Percentiles rank a stretch among this genome's conserved stretches.
phyloP scores from a whole-genome alignment of 2,329 filamentous ascomycete species.

The Thelonectria olida region DNA sequence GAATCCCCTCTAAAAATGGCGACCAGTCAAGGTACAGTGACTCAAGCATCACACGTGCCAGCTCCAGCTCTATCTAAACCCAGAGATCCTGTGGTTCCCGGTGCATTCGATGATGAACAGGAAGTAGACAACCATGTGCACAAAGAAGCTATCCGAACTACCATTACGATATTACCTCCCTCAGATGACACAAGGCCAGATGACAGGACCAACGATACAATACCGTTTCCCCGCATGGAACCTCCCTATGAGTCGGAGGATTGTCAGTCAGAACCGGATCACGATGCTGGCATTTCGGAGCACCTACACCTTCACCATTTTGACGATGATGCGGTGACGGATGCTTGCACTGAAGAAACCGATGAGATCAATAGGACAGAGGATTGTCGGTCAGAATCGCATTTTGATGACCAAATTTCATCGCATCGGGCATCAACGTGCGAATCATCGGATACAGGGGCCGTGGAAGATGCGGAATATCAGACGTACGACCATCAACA shows the following conservation, averaged over 20 bases:
- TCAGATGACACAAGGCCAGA: conserved; percentile 33
- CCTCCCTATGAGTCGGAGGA: conserved; percentile 50
- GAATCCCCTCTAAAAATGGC: conserved; percentile 32
- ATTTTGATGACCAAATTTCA: conserved; percentile 41
- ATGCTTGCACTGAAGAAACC: conserved; percentile 48
- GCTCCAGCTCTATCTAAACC: conserved; percentile 3
- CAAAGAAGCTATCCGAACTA: conserved; percentile 50
- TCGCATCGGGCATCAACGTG: conserved; percentile 52
- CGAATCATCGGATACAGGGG: conserved; percentile 49
- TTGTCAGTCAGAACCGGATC: conserved; percentile 49
- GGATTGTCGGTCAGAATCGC: conserved; percentile 40
- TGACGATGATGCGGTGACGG: conserved; percentile 46
- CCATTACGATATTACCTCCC: conserved; percentile 60
- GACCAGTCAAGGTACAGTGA: conserved; percentile 1
- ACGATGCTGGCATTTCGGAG: conserved; percentile 33
- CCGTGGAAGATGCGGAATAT: conserved; percentile 40
- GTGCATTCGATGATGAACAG: conserved; percentile 48
- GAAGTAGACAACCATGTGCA: conserved; percentile 41
- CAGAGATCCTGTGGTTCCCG: conserved; percentile 35
- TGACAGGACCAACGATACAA: conserved; percentile 28
- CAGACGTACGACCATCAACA: conserved; percentile 38
- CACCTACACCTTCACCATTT: conserved; percentile 37
- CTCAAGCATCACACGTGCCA: conserved; percentile 36
- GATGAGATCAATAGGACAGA: conserved; percentile 44
- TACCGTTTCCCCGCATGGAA: conserved; percentile 48